These are phyloP conservation scores for Fusarium bactridioides DNA, from an alignment of 2,329 filamentous ascomycete genomes.

Conservation along the genomic window DNA sequence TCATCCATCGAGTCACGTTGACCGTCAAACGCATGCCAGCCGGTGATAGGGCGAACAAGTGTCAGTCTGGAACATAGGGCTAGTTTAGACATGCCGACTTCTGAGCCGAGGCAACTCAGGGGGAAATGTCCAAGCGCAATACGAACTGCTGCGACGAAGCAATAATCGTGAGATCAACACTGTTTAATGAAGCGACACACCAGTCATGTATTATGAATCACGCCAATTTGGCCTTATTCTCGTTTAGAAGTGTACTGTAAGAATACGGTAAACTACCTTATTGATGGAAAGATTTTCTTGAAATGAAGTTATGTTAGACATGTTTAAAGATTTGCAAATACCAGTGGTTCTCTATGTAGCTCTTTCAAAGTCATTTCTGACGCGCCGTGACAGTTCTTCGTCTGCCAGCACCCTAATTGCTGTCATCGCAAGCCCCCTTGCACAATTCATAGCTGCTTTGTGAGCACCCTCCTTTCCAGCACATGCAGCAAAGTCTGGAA, in stretches of 20 bases:
- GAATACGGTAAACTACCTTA: no score
- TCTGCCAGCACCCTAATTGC: neutral
- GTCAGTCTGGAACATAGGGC: neutral
- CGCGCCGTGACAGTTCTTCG: neutral
- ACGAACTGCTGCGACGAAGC: neutral
- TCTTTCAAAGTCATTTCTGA: neutral
- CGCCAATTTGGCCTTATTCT: no score
- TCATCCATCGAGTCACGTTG: neutral
- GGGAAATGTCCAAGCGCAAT: neutral
- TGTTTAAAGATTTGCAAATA: fast-evolving
- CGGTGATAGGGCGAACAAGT: neutral
- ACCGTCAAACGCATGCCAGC: neutral
- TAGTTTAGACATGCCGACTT: neutral
- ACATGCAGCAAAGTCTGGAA: neutral
- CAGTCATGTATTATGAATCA: no score
- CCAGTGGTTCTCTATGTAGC: fast-evolving
- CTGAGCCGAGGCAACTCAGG: neutral
- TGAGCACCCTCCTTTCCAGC: neutral
- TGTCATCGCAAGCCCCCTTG: neutral
- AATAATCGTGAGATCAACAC: neutral
- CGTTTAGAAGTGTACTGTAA: no score
- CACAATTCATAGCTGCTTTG: neutral
- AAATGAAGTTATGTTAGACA: no score
- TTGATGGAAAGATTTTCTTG: no score
- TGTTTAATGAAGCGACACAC: fast-evolving